These are phyloP conservation scores for Neofusicoccum laricinum DNA, from an alignment of 2,329 filamentous ascomycete genomes.

Conservation along the genomic window DNA sequence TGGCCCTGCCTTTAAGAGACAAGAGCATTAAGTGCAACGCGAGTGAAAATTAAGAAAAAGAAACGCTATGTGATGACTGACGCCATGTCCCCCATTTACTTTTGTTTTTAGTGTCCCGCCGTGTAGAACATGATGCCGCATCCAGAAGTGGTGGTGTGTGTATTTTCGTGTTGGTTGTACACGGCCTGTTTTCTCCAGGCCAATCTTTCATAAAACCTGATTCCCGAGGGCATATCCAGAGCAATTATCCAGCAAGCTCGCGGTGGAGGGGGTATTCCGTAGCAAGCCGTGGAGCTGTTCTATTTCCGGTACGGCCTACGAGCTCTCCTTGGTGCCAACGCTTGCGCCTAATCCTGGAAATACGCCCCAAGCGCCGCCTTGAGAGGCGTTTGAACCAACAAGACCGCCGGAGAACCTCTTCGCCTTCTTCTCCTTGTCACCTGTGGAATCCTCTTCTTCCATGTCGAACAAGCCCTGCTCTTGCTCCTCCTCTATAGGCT, in stretches of 20 bases:
- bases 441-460: slow-evolving; percentile 36
- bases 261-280: neutral
- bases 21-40: neutral
- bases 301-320: neutral
- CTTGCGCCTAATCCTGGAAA: neutral
- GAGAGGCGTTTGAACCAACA: neutral
- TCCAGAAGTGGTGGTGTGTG: slow-evolving; percentile 1
- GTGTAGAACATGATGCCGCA: slow-evolving; percentile 7
- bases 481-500: slow-evolving; percentile 40
- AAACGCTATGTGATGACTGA: slow-evolving; percentile 6
- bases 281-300: neutral
- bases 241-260: neutral
- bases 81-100: slow-evolving; percentile 3
- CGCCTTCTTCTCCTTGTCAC: neutral
- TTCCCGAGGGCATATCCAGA: neutral
- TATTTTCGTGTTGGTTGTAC: slow-evolving; percentile 8
- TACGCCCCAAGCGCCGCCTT: slow-evolving; percentile 1
- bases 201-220: neutral
- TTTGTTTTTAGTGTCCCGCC: slow-evolving; percentile 3
- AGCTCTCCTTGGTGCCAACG: neutral
- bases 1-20: neutral
- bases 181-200: neutral
- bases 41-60: neutral
- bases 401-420: slow-evolving; percentile 1
- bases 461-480: slow-evolving; percentile 43